A percentile compares a stretch with the other conserved stretches of the same genome.
These are phyloP conservation scores for Annulohypoxylon nitens DNA, from an alignment of 495 filamentous ascomycete genomes.

Conservation along the genomic window DNA sequence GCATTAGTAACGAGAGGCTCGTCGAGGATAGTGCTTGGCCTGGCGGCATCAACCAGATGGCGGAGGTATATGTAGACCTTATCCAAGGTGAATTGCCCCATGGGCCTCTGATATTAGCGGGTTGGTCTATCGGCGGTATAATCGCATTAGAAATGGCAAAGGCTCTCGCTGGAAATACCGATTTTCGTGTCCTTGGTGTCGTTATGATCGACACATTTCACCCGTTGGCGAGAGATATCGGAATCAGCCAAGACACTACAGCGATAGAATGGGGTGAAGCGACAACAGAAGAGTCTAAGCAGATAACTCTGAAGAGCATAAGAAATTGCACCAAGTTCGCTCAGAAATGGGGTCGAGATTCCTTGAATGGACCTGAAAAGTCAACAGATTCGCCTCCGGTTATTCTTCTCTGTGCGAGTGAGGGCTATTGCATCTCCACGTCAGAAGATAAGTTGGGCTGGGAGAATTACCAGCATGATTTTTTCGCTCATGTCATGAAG, in stretches of 20 bases:
- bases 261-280: background rate
- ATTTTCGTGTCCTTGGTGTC: background rate
- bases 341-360: background rate
- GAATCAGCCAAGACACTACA: background rate
- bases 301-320: background rate
- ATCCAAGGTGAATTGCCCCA: background rate
- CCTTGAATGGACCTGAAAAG: background rate
- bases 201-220: background rate
- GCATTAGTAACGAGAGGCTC: background rate
- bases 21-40: background rate
- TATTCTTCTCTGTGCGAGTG: background rate
- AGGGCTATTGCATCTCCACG: background rate
- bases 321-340: background rate
- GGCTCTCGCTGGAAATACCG: background rate
- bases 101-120: background rate
- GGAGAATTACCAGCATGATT: background rate
- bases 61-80: background rate
- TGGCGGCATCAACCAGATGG: background rate
- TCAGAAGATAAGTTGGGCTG: background rate
- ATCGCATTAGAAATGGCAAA: background rate
- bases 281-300: background rate
- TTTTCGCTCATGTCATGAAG: background rate
- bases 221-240: background rate
- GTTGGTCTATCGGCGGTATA: background rate
- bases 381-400: background rate